Evolutionary conservation across 1,284 basidiomycete species (phyloP).

Genomic region (Pseudozyma sp.): DNA sequence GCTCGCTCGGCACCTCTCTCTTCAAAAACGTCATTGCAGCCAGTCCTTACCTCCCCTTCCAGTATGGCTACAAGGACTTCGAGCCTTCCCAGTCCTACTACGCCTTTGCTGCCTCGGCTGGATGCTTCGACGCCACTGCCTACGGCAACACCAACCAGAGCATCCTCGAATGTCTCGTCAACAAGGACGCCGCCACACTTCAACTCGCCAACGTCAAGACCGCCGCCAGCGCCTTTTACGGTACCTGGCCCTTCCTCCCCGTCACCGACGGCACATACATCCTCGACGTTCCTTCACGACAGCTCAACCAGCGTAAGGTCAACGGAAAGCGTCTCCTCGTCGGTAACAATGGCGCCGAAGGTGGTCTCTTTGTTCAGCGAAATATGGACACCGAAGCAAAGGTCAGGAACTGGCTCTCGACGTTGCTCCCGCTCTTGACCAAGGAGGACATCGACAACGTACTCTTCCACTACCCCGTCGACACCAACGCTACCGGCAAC

Average conservation of each 20-base stretch:
- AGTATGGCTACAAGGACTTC: constrained; percentile 31
- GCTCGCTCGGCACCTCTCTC: constrained; percentile 26
- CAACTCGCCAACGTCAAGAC: constrained; percentile 28
- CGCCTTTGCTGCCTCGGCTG: constrained; percentile 24
- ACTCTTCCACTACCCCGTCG: constrained; percentile 25
- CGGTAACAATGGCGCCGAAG: constrained; percentile 40
- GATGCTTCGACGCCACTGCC: constrained; percentile 29
- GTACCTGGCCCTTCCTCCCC: constrained; percentile 32
- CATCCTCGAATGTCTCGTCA: constrained; percentile 28
- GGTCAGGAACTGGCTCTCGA: constrained; percentile 19
- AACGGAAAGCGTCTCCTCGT: constrained; percentile 31
- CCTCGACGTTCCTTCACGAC: constrained; percentile 14
- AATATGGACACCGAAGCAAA: constrained; percentile 22
- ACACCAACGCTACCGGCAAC: constrained; percentile 12
- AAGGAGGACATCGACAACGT: constrained; percentile 20
- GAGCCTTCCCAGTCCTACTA: constrained; percentile 34
- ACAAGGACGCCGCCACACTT: constrained; percentile 18
- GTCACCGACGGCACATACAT: constrained; percentile 35
- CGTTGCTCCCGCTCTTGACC: constrained; percentile 20
- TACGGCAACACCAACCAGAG: constrained; percentile 21
- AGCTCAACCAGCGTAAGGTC: constrained; percentile 13
- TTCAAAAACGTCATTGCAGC: constrained; percentile 34
- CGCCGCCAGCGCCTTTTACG: constrained; percentile 24
- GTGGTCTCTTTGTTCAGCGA: constrained; percentile 16
- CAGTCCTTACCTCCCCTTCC: constrained; percentile 32